These are phyloP conservation scores for Hemerocallis citrina DNA, from an alignment of 106 monocot species.

Conservation along the genomic window DNA sequence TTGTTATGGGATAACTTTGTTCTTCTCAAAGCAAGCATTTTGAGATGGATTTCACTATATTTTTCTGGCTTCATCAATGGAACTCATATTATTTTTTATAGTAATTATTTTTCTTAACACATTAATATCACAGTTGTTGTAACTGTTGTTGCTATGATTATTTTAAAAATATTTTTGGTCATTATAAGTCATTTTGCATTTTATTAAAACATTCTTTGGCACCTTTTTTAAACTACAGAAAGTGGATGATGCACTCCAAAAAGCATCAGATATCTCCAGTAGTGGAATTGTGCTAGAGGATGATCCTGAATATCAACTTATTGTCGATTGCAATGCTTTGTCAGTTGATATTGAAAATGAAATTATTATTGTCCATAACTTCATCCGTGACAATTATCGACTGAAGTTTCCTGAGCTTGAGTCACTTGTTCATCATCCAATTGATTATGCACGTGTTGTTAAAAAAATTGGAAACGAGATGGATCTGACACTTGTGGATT, in stretches of 20 bases:
- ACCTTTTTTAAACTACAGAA: slow-evolving; percentile 50
- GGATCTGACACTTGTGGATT: slow-evolving; percentile 84
- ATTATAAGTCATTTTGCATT: neutral
- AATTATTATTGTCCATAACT: slow-evolving; percentile 82
- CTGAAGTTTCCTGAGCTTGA: slow-evolving; percentile 90
- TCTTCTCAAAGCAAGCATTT: neutral
- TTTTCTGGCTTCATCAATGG: no score
- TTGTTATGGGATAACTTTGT: no score
- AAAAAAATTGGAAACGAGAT: slow-evolving; percentile 92
- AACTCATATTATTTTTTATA: no score
- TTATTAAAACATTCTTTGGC: neutral
- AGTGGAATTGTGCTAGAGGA: slow-evolving; percentile 63
- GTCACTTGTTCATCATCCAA: slow-evolving; percentile 85
- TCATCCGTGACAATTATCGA: slow-evolving; percentile 88
- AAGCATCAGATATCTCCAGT: slow-evolving; percentile 39
- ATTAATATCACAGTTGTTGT: no score
- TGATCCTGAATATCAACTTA: slow-evolving; percentile 84
- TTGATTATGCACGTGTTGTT: slow-evolving; percentile 90
- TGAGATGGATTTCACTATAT: neutral
- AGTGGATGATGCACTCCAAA: slow-evolving; percentile 81
- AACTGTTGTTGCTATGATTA: neutral
- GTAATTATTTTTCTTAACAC: no score
- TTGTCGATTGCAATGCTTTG: slow-evolving; percentile 84
- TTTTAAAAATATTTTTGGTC: neutral
- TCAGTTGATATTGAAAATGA: slow-evolving; percentile 95